A percentile compares a stretch with the other conserved stretches of the same genome.
Conservation (phyloP, 805 yeast genomes). For the Cyberlindnera suaveolens region DNA sequence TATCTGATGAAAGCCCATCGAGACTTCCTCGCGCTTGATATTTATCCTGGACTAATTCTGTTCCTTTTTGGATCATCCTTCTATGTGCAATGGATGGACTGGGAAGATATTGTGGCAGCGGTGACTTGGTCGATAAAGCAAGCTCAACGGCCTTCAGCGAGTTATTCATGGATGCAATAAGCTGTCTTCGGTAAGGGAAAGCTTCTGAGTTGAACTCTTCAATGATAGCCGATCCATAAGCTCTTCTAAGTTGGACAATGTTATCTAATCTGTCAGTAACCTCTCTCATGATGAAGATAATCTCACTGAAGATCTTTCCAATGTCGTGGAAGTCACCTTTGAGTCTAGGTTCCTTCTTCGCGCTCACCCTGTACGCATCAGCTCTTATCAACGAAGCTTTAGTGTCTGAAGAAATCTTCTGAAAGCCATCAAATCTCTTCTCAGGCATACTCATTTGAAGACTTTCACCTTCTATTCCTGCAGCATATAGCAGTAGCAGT, state of each 20-base stretch:
- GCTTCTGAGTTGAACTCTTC: slow-evolving; percentile 37
- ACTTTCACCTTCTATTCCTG: slow-evolving; percentile 32
- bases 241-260: slow-evolving; percentile 33
- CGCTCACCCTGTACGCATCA: slow-evolving; percentile 31
- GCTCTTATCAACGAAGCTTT: slow-evolving; percentile 35
- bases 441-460: slow-evolving; percentile 23
- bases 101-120: slow-evolving; percentile 45
- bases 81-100: slow-evolving; percentile 43
- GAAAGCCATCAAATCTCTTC: slow-evolving; percentile 27
- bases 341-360: slow-evolving; percentile 42
- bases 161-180: slow-evolving; percentile 34
- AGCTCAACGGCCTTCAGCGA: slow-evolving; percentile 36
- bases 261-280: slow-evolving; percentile 43
- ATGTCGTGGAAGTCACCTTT: slow-evolving; percentile 39
- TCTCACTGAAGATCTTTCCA: slow-evolving; percentile 35
- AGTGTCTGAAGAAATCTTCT: slow-evolving; percentile 30
- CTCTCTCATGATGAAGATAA: slow-evolving; percentile 39
- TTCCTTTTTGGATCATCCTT: slow-evolving; percentile 37
- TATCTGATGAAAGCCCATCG: slow-evolving; percentile 6
- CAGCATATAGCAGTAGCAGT: slow-evolving; percentile 32
- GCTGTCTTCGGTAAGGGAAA: slow-evolving; percentile 38
- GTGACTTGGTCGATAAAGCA: slow-evolving; percentile 37
- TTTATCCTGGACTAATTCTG: slow-evolving; percentile 29
- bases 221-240: slow-evolving; percentile 40
- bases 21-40: slow-evolving; percentile 10